Conservation (phyloP, 805 yeast genomes). For the Cyberlindnera misumaiensis region DNA sequence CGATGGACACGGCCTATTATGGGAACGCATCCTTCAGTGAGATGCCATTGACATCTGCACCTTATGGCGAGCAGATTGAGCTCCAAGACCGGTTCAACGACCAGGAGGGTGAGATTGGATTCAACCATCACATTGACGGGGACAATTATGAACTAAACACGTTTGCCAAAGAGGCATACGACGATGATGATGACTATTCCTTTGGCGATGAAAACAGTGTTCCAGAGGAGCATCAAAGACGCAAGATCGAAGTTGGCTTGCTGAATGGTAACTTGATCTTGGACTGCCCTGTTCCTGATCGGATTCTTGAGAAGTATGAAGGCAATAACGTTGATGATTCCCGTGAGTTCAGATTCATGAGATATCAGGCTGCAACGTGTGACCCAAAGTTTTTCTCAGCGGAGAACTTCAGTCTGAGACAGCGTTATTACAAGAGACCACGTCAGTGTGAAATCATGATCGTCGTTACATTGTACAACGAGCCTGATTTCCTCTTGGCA, state of each 20-base stretch:
- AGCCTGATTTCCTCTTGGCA: constrained; percentile 74
- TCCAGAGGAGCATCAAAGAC: constrained; percentile 38
- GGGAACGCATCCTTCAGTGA: constrained; percentile 5
- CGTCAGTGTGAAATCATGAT: constrained; percentile 81
- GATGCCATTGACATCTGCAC: constrained; percentile 4
- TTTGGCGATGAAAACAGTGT: constrained; percentile 32
- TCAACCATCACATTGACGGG: constrained; percentile 17
- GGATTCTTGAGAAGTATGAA: constrained; percentile 48
- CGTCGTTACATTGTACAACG: constrained; percentile 87
- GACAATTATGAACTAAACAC: constrained; percentile 24
- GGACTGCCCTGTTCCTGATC: constrained; percentile 83
- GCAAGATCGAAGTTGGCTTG: constrained; percentile 25
- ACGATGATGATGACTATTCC: constrained; percentile 8
- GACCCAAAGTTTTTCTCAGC: constrained; percentile 67
- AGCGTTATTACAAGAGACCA: constrained; percentile 67
- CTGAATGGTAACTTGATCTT: constrained; percentile 70
- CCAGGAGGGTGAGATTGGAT: constrained; percentile 31
- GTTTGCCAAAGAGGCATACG: constrained; percentile 13
- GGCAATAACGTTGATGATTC: constrained; percentile 36
- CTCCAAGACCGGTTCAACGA: constrained; percentile 9
- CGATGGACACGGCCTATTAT: constrained; percentile 6
- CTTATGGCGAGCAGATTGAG: constrained; percentile 3
- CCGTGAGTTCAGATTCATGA: constrained; percentile 71
- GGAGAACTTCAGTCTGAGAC: constrained; percentile 74
- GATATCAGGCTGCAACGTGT: constrained; percentile 92